phyloP scores from a whole-genome alignment of 2,329 filamentous ascomycete genomes.

The Camillea tinctor region DNA sequence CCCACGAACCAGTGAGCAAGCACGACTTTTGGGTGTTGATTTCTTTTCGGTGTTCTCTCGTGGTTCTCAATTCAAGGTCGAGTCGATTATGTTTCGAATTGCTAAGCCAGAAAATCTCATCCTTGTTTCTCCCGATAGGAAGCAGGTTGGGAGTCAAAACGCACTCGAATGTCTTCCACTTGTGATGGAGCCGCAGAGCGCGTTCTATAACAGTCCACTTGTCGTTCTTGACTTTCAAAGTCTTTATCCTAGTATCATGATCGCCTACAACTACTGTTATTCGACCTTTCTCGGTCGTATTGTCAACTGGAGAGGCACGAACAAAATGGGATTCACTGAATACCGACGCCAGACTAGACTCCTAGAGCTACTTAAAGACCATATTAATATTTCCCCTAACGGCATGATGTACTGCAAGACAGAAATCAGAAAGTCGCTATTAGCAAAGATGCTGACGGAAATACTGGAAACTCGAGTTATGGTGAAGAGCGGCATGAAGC shows the following conservation, averaged over 20 bases:
- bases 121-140: slow-evolving; percentile 82
- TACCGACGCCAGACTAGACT: slow-evolving; percentile 76
- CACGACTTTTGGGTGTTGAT: slow-evolving; percentile 86
- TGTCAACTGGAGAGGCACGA: slow-evolving; percentile 80
- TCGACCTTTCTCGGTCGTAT: slow-evolving; percentile 92
- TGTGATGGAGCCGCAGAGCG: slow-evolving; percentile 96
- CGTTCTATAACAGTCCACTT: slow-evolving; percentile 86
- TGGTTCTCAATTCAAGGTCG: slow-evolving; percentile 97
- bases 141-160: slow-evolving; percentile 92
- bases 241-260: slow-evolving; percentile 96
- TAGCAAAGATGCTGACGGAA: slow-evolving; percentile 95
- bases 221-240: slow-evolving; percentile 95
- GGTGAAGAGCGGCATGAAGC: slow-evolving; percentile 97
- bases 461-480: slow-evolving; percentile 95
- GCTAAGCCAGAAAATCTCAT: slow-evolving; percentile 96
- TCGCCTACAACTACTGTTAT: slow-evolving; percentile 98
- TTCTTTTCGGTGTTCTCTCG: slow-evolving; percentile 96
- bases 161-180: slow-evolving; percentile 90
- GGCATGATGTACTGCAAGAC: slow-evolving; percentile 93
- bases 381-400: slow-evolving; percentile 92
- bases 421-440: slow-evolving; percentile 80
- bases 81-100: slow-evolving; percentile 97
- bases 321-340: slow-evolving; percentile 92
- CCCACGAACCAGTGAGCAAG: slow-evolving; percentile 88
- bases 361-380: slow-evolving; percentile 73